phyloP scores from a whole-genome alignment of 805 yeast genomes.

The Huiozyma naganishii region DNA sequence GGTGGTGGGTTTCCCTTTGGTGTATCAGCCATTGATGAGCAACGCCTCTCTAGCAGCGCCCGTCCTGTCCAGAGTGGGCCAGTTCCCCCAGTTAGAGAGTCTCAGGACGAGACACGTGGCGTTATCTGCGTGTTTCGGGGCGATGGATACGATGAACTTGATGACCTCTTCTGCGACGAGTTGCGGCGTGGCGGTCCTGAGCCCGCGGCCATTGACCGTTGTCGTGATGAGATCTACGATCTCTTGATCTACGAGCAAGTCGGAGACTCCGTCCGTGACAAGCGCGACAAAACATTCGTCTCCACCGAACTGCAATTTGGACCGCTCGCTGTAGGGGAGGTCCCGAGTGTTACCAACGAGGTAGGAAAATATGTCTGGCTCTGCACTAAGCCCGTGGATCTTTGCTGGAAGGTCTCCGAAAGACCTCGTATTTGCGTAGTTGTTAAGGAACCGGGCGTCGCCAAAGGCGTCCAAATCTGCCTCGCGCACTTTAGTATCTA shows the following conservation, averaged over 20 bases:
- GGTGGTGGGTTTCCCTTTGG: background rate
- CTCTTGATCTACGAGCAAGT: conserved; percentile 78
- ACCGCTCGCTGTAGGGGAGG: conserved; percentile 29
- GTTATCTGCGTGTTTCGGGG: conserved; percentile 72
- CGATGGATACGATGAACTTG: conserved; percentile 71
- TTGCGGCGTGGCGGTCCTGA: conserved; percentile 68
- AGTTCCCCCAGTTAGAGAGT: conserved; percentile 85
- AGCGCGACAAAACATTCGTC: conserved; percentile 79
- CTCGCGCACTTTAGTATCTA: conserved; percentile 23
- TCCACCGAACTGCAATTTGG: conserved; percentile 50
- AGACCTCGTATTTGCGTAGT: conserved; percentile 83
- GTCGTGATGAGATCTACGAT: conserved; percentile 73
- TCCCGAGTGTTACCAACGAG: conserved; percentile 50
- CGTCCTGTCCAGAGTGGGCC: conserved; percentile 80
- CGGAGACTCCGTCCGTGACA: conserved; percentile 81
- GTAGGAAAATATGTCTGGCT: conserved; percentile 73
- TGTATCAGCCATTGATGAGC: conserved; percentile 18
- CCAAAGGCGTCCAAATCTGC: conserved; percentile 80
- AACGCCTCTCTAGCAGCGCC: conserved; percentile 71
- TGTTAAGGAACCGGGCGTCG: conserved; percentile 65
- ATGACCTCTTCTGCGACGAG: conserved; percentile 78
- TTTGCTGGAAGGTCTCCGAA: conserved; percentile 85
- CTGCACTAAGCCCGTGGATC: conserved; percentile 77
- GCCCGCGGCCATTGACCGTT: conserved; percentile 51
- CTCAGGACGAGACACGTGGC: conserved; percentile 84